phyloP scores from a whole-genome alignment of 768 basidiomycete genomes.

The Lentinus tigrinus region DNA sequence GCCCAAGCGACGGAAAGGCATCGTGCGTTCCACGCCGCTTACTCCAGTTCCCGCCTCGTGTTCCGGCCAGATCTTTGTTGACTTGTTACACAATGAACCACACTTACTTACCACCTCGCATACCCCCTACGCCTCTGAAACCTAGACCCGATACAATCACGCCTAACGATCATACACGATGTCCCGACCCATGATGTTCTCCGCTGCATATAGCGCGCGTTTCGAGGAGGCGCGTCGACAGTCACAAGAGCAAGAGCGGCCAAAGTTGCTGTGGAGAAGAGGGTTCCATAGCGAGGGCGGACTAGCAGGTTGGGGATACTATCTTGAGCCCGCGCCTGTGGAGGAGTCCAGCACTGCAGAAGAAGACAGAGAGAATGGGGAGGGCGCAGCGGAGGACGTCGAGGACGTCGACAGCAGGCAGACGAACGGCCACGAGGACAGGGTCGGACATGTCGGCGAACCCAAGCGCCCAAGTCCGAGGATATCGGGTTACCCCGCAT shows the following conservation, averaged over 20 bases:
- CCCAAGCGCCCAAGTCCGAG: background rate
- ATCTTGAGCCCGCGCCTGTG: conserved; percentile 13
- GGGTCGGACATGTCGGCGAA: background rate
- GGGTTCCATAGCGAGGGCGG: conserved; percentile 12
- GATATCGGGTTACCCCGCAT: conserved; percentile 2
- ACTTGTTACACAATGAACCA: conserved; percentile 1
- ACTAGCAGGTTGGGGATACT: conserved; percentile 15
- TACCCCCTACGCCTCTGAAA: conserved; percentile 5
- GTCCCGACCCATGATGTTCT: conserved; percentile 13
- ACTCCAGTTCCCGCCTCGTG: background rate
- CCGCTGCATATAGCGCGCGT: conserved; percentile 15
- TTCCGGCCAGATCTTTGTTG: background rate
- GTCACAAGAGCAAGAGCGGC: conserved; percentile 5
- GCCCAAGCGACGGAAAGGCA: background rate
- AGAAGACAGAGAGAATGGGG: background rate
- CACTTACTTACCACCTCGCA: conserved; percentile 9
- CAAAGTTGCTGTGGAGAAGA: conserved; percentile 7
- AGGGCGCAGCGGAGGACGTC: background rate
- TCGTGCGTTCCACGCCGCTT: background rate
- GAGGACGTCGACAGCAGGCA: background rate
- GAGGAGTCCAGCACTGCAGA: conserved; percentile 1
- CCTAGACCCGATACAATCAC: conserved; percentile 4
- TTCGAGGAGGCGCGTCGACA: conserved; percentile 10
- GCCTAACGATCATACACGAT: background rate
- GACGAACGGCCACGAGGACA: background rate